Evolutionary conservation across 2,329 filamentous ascomycete genomes (phyloP), one percentile per base, ranked within the genome.

Genomic region (Paracamarosporium sp.): DNA sequence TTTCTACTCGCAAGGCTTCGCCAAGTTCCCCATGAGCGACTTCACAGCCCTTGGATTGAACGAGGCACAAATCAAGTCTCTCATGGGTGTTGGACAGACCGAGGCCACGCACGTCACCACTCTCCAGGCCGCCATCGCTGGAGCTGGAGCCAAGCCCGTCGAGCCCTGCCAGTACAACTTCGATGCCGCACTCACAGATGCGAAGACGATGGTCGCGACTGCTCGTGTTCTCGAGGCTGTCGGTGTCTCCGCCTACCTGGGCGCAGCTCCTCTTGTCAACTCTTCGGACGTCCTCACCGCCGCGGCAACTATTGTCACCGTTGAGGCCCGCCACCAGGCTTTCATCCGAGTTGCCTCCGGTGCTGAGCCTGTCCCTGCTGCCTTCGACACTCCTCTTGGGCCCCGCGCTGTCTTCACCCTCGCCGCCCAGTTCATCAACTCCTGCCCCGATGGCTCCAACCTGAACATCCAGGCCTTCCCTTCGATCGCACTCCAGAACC

Each of bases 101-200:
- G 90, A 92, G 76, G 78, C 83, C 46, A 81, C 82, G 1, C 88
- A 90, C 75, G 87, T 90, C 44, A 79, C 80, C 1, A 81, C 84
- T 13, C 81, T 90, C 51, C 84, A 86, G 65, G 80, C 80, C 50
- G 81, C 86, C 54, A 86, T 91, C 65, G 84, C 86, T 11, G 83
- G 84, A 61, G 83, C 82, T 40, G 88, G 88, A 60, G 82, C 85
- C 57, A 80, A 85, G 68, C 89, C 90, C 28, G 89, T 92, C 28
- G 80, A 85, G 73, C 83, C 86, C 6, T 92, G 90, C 83, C 80
- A 81, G 52, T 93, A 93, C 81, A 85, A 90, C 79, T 93, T 93
- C 71, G 72, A 75, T 36, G 72, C 71, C 17, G 74, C 74, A 65
- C 86, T 90, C 74, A 87, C 86, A 50, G 84, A 87, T 66, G 88